phyloP scores from a whole-genome alignment of 225 moss, liverwort and hornwort genomes.

The Physcomitrellopsis africana region DNA sequence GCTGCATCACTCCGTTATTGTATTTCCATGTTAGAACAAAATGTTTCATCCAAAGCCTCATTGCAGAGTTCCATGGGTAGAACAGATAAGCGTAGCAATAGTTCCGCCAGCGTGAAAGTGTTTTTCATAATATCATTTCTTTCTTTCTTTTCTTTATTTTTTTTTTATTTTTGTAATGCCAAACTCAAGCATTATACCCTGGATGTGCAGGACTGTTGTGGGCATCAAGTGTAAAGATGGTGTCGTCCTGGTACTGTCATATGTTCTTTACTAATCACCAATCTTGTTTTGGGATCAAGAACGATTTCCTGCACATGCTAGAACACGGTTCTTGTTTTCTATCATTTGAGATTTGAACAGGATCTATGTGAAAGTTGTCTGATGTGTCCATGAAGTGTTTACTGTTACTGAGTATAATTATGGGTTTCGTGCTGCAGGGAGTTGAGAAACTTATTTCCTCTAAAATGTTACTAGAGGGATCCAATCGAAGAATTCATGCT shows the following conservation, averaged over 20 bases:
- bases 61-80: too few species aligned
- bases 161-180: background rate
- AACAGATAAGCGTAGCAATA: too few species aligned
- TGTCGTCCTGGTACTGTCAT: constrained; percentile 70
- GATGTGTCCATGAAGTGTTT: background rate
- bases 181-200: background rate
- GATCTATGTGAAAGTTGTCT: background rate
- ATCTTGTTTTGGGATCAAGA: constrained; percentile 1
- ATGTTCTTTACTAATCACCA: background rate
- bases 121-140: too few species aligned
- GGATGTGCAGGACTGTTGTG: constrained; percentile 75
- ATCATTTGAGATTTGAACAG: background rate
- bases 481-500: constrained; percentile 92
- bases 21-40: background rate
- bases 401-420: background rate
- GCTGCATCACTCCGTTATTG: background rate
- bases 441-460: constrained; percentile 92
- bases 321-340: constrained; percentile 3
- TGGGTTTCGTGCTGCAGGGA: constrained; percentile 51
- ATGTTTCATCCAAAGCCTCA: background rate
- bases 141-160: too few species aligned
- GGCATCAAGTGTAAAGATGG: constrained; percentile 99
- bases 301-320: constrained; percentile 1
- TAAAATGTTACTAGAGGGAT: constrained; percentile 93
- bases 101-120: too few species aligned